These are phyloP conservation scores for Clathrospora elynae DNA, from an alignment of 2,329 filamentous ascomycete species.

Conservation along the genomic window DNA sequence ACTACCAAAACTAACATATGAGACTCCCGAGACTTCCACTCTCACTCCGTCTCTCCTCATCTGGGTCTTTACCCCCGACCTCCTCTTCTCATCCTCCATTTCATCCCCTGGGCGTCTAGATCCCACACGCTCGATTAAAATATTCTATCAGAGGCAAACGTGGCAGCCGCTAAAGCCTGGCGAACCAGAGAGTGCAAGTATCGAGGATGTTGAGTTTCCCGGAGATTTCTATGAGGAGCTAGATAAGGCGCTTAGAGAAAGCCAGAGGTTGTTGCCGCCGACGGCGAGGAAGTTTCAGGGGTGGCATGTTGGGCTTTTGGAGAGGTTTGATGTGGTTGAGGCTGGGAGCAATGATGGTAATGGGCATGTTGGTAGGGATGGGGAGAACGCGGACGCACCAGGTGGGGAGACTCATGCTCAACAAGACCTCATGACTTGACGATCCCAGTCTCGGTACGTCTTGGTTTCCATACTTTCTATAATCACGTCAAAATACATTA, in stretches of 20 bases:
- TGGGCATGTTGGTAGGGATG: neutral
- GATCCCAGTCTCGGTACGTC: too few relatives aligned
- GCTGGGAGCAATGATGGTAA: conserved; percentile 5
- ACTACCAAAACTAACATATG: too few relatives aligned
- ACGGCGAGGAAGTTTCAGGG: conserved; percentile 64
- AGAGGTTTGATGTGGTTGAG: conserved; percentile 54
- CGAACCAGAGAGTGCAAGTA: conserved; percentile 48
- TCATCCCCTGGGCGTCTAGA: conserved; percentile 31
- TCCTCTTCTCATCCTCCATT: conserved; percentile 59
- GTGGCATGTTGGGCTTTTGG: conserved; percentile 71
- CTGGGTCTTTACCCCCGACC: conserved; percentile 66
- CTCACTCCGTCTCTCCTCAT: conserved; percentile 47
- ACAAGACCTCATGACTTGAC: too few relatives aligned
- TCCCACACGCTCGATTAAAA: conserved; percentile 60
- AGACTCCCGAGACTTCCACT: too few relatives aligned
- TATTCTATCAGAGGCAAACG: conserved; percentile 56
- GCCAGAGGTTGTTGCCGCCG: conserved; percentile 59
- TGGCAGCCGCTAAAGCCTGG: conserved; percentile 33
- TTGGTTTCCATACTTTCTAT: too few relatives aligned
- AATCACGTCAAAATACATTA: too few relatives aligned
- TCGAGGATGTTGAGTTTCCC: conserved; percentile 61
- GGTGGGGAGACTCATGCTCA: too few relatives aligned
- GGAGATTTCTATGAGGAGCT: conserved; percentile 56
- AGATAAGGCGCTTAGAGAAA: conserved; percentile 52
- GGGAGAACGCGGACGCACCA: too few relatives aligned